These are phyloP conservation scores for Zygotorulaspora sp. DNA, from an alignment of 805 yeast genomes.

Conservation along the genomic window DNA sequence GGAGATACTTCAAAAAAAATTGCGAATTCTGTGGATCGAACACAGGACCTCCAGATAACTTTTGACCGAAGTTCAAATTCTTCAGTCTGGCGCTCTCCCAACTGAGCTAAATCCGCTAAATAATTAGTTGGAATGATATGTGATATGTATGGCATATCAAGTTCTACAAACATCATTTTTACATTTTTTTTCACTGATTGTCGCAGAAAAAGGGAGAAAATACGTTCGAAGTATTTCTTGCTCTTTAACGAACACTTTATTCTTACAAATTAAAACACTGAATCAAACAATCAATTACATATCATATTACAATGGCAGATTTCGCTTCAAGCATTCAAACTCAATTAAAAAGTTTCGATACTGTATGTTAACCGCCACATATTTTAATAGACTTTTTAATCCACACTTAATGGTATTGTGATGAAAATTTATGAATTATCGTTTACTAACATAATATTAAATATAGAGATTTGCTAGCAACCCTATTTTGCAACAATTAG, in stretches of 20 bases:
- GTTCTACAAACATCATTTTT: neutral
- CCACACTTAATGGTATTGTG: too few relatives aligned
- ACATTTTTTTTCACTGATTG: too few relatives aligned
- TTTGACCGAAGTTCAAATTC: constrained; percentile 27
- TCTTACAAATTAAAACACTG: neutral
- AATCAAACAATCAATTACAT: neutral
- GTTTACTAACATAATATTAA: neutral
- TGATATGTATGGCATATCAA: too few relatives aligned
- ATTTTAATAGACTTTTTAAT: too few relatives aligned
- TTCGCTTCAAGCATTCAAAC: constrained; percentile 44
- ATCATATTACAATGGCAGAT: constrained; percentile 36
- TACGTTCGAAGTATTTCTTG: neutral
- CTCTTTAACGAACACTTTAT: constrained; percentile 1
- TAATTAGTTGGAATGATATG: too few relatives aligned
- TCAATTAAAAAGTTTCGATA: constrained; percentile 45
- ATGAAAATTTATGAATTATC: too few relatives aligned
- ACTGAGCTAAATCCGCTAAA: constrained; percentile 44
- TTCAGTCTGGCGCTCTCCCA: constrained; percentile 46
- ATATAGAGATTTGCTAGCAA: constrained; percentile 12
- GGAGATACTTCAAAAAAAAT: too few relatives aligned
- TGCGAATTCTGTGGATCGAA: constrained; percentile 80
- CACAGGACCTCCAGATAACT: constrained; percentile 71
- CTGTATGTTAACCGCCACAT: too few relatives aligned
- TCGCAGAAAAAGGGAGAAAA: constrained; percentile 1
- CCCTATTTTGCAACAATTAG: constrained; percentile 38